Base-by-base conservation (phyloP, 768 basidiomycete genomes). In the Sarcodon aspratus region DNA sequence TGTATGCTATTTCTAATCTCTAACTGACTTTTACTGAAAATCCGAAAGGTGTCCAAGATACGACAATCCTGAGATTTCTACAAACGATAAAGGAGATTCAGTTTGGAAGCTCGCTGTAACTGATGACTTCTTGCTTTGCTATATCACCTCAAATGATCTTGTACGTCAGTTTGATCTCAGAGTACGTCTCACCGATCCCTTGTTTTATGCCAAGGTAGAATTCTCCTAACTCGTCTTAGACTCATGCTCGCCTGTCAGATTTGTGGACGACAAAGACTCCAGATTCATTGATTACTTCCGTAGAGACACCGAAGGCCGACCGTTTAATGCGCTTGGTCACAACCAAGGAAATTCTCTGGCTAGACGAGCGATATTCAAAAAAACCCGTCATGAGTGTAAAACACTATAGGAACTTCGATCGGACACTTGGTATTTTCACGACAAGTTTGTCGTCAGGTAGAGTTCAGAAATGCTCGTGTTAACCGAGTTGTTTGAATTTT, bases 321-420 rank as follows among this genome's bases (percentile, higher is more conserved):
- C 58, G 73, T 42, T 60, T 80, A 36, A 56, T 80, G 32, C 72
- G 75, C 3, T 53, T 85, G 3, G 73, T 71, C 32, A 78, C 85
- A 1, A 89, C 84, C 1, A 67, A 65, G 1, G 71, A 82, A 42
- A 55, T 89, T 12, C 53, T 81, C 11, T 90, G 87, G 86, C 59
- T 89, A 31, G 87, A 91, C 57, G 65, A 69, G 31, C 74, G 86
- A 33, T 74, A 70, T 55, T 63, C 72, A n/a, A 59, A 59, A 18
- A 76, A 66, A 50, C 82, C 85, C 6, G 57, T 89, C 3, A 54
- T 90, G 8, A 75, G 73, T 3, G 74, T 74, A 54, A 75, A 71
- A 48, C 87, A 91, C 60, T 65, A 70, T 44, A 70, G 85, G 15
- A 66, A 71, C 35, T 71, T 65, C 44, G 86, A 90, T 58, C 72